Conservation (phyloP, 768 basidiomycete genomes). For the Russula sp. region DNA sequence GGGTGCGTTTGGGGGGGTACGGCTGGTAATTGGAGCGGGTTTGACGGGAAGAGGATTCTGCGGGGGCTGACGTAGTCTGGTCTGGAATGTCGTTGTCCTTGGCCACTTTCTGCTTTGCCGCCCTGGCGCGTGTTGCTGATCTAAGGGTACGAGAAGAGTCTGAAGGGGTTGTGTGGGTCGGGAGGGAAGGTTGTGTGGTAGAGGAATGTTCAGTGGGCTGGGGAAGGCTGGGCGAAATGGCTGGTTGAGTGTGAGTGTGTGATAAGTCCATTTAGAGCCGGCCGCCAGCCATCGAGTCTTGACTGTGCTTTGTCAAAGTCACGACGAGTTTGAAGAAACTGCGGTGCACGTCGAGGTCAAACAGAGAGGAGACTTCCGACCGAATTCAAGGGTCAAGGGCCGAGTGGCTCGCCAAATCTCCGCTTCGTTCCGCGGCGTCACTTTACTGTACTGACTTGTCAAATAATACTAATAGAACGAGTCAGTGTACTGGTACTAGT, state of each 20-base stretch:
- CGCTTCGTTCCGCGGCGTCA: conserved; percentile 4
- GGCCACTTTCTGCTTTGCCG: conserved; percentile 28
- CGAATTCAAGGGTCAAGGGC: conserved; percentile 11
- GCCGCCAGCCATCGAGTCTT: conserved; percentile 74
- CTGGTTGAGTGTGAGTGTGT: conserved; percentile 65
- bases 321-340: not conserved
- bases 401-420: conserved; percentile 16
- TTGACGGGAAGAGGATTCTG: conserved; percentile 22
- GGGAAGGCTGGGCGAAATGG: conserved; percentile 39
- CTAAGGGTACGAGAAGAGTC: conserved; percentile 54
- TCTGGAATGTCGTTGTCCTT: conserved; percentile 28
- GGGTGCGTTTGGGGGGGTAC: conserved; percentile 21
- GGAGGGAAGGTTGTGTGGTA: conserved; percentile 34
- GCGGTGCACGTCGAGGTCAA: not conserved
- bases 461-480: too few relatives aligned
- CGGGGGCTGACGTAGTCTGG: conserved; percentile 18
- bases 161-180: conserved; percentile 35
- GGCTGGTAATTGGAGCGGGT: conserved; percentile 21
- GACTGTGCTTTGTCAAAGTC: not conserved
- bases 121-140: conserved; percentile 47
- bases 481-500: too few relatives aligned
- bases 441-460: too few relatives aligned
- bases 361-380: not conserved
- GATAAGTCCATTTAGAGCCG: conserved; percentile 90
- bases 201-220: conserved; percentile 40